These are phyloP conservation scores for Pyrenochaeta sp. DNA, from an alignment of 2,329 filamentous ascomycete genomes.

Conservation along the genomic window DNA sequence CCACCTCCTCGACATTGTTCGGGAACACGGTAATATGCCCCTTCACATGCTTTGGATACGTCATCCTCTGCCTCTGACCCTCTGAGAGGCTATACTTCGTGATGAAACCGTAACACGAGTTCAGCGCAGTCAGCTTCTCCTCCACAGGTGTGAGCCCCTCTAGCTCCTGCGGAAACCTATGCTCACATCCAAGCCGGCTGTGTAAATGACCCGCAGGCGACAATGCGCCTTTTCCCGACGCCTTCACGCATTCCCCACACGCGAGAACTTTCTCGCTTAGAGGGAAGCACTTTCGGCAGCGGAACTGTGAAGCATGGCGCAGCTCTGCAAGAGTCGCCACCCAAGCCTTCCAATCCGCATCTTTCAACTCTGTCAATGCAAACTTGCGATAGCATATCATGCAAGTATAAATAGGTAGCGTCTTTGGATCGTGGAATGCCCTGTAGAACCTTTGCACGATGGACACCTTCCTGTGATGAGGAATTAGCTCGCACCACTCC, in stretches of 20 bases:
- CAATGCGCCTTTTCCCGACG: not conserved
- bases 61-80: constrained; percentile 1
- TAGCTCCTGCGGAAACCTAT: constrained; percentile 4
- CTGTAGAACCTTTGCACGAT: constrained; percentile 2
- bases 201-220: constrained; percentile 1
- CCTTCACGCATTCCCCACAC: constrained; percentile 1
- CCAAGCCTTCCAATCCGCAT: constrained; percentile 1
- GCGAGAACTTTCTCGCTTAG: not conserved
- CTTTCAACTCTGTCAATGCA: constrained; percentile 1
- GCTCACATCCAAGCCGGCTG: constrained; percentile 3
- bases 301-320: constrained; percentile 2
- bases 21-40: constrained; percentile 8
- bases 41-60: constrained; percentile 7
- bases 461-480: constrained; percentile 1
- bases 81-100: constrained; percentile 5
- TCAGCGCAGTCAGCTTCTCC: constrained; percentile 8
- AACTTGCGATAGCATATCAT: constrained; percentile 4
- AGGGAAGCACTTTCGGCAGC: not conserved
- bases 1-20: constrained; percentile 5
- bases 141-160: constrained; percentile 3
- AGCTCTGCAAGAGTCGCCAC: not conserved
- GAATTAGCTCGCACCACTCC: constrained; percentile 3
- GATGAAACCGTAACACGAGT: constrained; percentile 8
- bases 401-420: constrained; percentile 1
- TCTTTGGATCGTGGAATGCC: constrained; percentile 1